Conservation (phyloP, 2,329 filamentous ascomycete genomes). For the Juglanconis juglandina region DNA sequence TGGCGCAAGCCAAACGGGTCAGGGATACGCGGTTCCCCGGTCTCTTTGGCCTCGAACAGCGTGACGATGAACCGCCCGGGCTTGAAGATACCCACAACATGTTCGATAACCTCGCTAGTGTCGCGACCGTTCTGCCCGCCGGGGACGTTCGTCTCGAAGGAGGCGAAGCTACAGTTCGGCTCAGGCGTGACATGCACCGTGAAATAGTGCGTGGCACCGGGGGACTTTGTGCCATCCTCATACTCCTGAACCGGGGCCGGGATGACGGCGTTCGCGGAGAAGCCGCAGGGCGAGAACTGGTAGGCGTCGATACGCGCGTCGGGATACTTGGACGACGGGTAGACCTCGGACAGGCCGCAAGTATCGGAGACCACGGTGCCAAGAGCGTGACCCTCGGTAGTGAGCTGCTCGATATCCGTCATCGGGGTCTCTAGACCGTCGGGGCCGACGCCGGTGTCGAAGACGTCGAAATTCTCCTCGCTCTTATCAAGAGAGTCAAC, state of each 20-base stretch:
- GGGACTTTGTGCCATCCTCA: slow-evolving; percentile 35
- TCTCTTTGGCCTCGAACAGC: slow-evolving; percentile 82
- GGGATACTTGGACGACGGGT: slow-evolving; percentile 80
- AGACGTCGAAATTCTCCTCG: slow-evolving; percentile 73
- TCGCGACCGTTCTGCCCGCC: slow-evolving; percentile 82
- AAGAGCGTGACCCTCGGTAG: slow-evolving; percentile 89
- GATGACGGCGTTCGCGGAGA: slow-evolving; percentile 93
- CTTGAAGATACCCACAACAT: slow-evolving; percentile 93
- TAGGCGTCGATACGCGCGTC: slow-evolving; percentile 94
- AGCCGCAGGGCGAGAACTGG: slow-evolving; percentile 93
- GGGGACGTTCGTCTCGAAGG: slow-evolving; percentile 97
- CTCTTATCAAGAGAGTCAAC: slow-evolving; percentile 22
- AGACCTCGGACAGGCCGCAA: slow-evolving; percentile 86
- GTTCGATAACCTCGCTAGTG: slow-evolving; percentile 85
- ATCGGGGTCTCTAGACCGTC: slow-evolving; percentile 56
- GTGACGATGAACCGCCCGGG: slow-evolving; percentile 98
- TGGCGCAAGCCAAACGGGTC: slow-evolving; percentile 34
- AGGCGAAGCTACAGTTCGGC: slow-evolving; percentile 94
- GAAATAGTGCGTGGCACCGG: slow-evolving; percentile 74
- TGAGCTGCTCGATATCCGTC: slow-evolving; percentile 69
- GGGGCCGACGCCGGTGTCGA: slow-evolving; percentile 54
- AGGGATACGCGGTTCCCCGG: slow-evolving; percentile 36
- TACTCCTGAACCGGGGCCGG: slow-evolving; percentile 62
- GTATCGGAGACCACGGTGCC: slow-evolving; percentile 88
- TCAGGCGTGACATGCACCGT: slow-evolving; percentile 98